Base-by-base conservation (phyloP, 1,139 yeast genomes). In the Geotrichum cucujoidarum region DNA sequence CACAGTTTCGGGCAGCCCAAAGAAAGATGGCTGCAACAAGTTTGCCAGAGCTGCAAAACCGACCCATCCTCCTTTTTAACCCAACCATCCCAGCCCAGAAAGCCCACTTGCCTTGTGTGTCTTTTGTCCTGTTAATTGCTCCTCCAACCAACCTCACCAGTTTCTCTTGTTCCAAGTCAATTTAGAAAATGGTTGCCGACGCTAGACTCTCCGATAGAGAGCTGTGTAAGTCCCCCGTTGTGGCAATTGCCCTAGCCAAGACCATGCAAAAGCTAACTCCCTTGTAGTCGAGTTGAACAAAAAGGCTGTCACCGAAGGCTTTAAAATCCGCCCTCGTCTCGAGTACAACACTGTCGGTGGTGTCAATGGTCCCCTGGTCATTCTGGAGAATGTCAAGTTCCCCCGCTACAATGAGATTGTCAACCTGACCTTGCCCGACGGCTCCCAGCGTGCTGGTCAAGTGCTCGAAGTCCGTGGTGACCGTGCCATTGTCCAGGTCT, bases 351-450 rank as follows among this genome's bases (percentile, higher is more conserved):
- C 98, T 25, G 98, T 92, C 56, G 92, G 92, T 47, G 97, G 97
- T 66, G 95, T 92, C 62, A 92, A 92, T 70, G 99, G 99, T 53
- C 99, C 99, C 7, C 78, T 92, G 67, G 98, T 92, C 54, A 89
- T 92, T 63, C 77, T 92, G 63, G 97, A 92, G 68, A 86, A 92
- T 60, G 97, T 92, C 65, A 92, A 92, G 72, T 90, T 86, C 69
- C 98, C 99, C 53, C 82, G 95, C 63, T 92, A 77, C 73, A 89
- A 89, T 64, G 99, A 92, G 72, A 94, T 92, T 72, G 99, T 92
- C 62, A 87, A 89, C 68, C 76, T 92, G 63, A 92, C 98, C 4
- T 76, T 92, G 55, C 98, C 98, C 40, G 98, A 94, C 66, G 98
- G 99, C 8, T 71, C 92, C 30, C 72, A 74, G 45, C 84, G 98